phyloP scores from a whole-genome alignment of 2,329 filamentous ascomycete species.

The Sporothrix variecibatus region DNA sequence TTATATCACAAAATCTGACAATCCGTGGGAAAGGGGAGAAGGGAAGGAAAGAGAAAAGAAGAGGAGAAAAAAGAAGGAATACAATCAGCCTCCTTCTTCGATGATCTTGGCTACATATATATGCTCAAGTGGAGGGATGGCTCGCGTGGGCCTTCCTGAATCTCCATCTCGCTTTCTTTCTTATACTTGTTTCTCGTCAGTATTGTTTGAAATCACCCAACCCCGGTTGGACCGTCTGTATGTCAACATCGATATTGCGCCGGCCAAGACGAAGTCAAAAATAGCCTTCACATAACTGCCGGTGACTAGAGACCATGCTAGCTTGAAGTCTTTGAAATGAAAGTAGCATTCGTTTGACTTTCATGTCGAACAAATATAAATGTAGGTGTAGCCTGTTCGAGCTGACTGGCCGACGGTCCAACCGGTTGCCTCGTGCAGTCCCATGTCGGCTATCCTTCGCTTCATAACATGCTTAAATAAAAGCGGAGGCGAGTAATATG shows the following conservation, averaged over 20 bases:
- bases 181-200: neutral
- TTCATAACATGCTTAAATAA: slow-evolving; percentile 9
- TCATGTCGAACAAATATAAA: neutral
- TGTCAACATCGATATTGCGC: neutral
- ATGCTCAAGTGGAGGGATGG: neutral
- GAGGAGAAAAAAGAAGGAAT: neutral
- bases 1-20: neutral
- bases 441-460: neutral
- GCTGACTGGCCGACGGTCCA: neutral
- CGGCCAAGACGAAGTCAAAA: neutral
- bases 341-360: neutral
- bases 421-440: neutral
- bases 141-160: neutral
- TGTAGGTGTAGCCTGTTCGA: neutral
- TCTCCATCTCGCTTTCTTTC: neutral
- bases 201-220: neutral
- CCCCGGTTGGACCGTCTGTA: neutral
- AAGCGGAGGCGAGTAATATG: neutral
- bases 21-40: neutral
- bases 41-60: neutral
- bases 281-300: neutral
- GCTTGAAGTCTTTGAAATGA: neutral
- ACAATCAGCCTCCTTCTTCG: neutral
- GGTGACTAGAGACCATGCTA: neutral
- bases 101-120: slow-evolving; percentile 18